These are phyloP conservation scores for Corynespora cassiicola DNA, from an alignment of 2,329 filamentous ascomycete genomes.

Conservation along the genomic window DNA sequence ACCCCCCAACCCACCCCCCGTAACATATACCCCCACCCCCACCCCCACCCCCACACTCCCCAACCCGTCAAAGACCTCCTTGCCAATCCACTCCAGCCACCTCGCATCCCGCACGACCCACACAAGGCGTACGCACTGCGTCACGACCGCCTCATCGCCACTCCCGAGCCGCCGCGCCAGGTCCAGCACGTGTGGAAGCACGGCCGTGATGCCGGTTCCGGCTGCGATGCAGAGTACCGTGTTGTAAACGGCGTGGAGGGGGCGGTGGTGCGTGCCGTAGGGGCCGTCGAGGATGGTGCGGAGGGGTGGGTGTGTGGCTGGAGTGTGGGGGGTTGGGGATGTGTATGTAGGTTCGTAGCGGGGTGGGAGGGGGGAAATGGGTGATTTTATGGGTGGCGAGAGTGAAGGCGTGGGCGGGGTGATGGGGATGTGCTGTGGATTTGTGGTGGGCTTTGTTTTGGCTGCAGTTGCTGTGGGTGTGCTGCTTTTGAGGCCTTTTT, in stretches of 20 bases:
- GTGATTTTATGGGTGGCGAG: too few species aligned
- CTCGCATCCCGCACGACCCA: constrained; percentile 16
- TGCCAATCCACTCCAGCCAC: constrained; percentile 13
- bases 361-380: too few species aligned
- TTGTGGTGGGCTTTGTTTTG: too few species aligned
- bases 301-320: constrained; percentile 8
- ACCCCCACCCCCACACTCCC: constrained; percentile 74
- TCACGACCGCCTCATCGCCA: constrained; percentile 3
- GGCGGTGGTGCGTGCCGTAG: constrained; percentile 26
- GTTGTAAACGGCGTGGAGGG: constrained; percentile 17
- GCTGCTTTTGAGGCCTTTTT: too few species aligned
- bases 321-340: neutral
- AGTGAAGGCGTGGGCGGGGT: too few species aligned
- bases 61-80: neutral
- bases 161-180: constrained; percentile 9
- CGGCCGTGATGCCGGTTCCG: constrained; percentile 18
- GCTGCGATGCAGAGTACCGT: constrained; percentile 18
- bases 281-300: constrained; percentile 33
- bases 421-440: too few species aligned
- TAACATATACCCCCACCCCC: constrained; percentile 50
- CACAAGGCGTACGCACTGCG: constrained; percentile 13
- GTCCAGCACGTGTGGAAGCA: constrained; percentile 17
- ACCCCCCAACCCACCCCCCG: constrained; percentile 1
- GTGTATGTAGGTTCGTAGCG: too few species aligned
- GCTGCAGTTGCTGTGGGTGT: too few species aligned